Base-by-base conservation (phyloP, 139 green algal genomes). In the Gonium pectorale region DNA sequence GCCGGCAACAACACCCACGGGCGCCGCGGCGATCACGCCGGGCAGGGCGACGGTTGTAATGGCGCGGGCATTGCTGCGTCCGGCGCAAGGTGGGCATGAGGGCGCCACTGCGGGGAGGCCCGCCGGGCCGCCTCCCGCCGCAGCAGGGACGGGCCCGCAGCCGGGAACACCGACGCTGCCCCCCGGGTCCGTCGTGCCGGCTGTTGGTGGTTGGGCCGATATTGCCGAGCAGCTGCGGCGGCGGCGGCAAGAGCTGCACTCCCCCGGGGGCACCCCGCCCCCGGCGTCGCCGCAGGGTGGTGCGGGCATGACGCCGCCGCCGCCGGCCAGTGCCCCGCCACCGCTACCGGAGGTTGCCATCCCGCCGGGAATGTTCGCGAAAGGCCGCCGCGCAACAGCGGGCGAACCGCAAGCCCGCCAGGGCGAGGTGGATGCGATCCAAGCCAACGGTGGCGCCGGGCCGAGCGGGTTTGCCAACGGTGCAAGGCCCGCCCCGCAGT, bases 151-250 rank as follows among this genome's bases (percentile, higher is more conserved):
- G 11, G 46, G 46, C 13, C 46, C 46, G 46, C 46, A 15, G 13
- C 11, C 13, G 64, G 19, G 21, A 3, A 11, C 19, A 2, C 29
- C 5, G 5, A 24, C 41, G 26, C 37, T 31, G 62, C 60, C 43
- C 21, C 31, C 77, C 6, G 77, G 77, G 5, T 22, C 75, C 2
- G 59, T 83, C 27, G 77, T 83, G 38, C 17, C 62, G 9, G 60
- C 41, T 1, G 77, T 74, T 29, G 77, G 77, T 19, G 77, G 62
- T 41, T 83, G 77, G 77, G 60, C 41, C 26, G 77, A 74, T 62
- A 73, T 83, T 31, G 77, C 77, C 0, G 77, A 63, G 19, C 60
- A 83, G 43, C 62, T 83, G 60, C 77, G 77, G 62, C 62, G 31
- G 21, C 31, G 63, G n/a, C 41, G 77, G 9, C 5, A 49, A n/a